Evolutionary conservation across 306 rosid genomes (phyloP).

Genomic region (Spatholobus suberectus): DNA sequence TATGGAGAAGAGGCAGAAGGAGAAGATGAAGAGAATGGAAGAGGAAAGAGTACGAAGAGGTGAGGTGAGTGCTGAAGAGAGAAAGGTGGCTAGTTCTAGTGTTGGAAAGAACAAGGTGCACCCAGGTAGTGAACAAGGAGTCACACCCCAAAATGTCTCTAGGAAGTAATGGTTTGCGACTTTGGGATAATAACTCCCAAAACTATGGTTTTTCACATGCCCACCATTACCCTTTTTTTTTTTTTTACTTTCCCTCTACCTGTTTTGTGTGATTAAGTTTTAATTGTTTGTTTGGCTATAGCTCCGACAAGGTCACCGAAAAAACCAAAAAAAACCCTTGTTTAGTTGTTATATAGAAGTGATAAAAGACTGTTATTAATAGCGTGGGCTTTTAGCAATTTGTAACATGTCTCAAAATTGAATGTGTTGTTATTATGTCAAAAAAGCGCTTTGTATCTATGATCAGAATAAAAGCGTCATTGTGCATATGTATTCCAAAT

Average conservation of each 20-base stretch:
- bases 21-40: conserved; percentile 52
- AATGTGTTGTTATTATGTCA: neutral
- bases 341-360: neutral
- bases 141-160: neutral
- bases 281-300: neutral
- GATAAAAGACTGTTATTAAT: neutral
- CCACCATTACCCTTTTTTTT: neutral
- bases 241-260: neutral
- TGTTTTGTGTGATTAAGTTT: neutral
- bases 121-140: conserved; percentile 36
- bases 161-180: neutral
- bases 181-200: conserved; percentile 1
- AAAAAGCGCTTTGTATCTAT: neutral
- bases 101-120: conserved; percentile 49
- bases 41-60: conserved; percentile 42
- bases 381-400: neutral
- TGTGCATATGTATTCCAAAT: neutral
- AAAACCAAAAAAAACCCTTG: neutral
- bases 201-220: neutral
- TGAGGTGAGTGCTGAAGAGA: conserved; percentile 34
- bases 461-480: conserved; percentile 6
- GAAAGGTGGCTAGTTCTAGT: conserved; percentile 19
- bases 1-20: conserved; percentile 47
- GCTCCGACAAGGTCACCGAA: neutral
- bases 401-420: neutral